These are phyloP conservation scores for Cymodocea nodosa DNA, from an alignment of 116 monocot species.

Conservation along the genomic window DNA sequence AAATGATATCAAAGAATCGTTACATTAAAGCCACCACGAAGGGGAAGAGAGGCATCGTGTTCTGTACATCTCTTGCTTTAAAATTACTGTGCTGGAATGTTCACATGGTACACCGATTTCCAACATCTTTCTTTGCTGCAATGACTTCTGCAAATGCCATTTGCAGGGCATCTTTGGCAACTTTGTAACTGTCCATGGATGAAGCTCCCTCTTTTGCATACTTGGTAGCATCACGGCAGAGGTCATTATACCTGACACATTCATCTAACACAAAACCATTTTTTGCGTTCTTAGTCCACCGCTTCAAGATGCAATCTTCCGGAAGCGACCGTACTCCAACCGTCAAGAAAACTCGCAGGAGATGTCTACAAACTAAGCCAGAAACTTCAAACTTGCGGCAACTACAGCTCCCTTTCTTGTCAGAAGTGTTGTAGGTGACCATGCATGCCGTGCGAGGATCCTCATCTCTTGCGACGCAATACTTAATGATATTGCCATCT, in stretches of 20 bases:
- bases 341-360: constrained; percentile 14
- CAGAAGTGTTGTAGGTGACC: constrained; percentile 15
- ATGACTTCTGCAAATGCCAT: constrained; percentile 20
- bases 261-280: constrained; percentile 22
- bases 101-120: constrained; percentile 13
- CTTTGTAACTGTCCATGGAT: constrained; percentile 13
- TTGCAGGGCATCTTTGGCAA: constrained; percentile 22
- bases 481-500: constrained; percentile 17
- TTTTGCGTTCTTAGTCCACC: constrained; percentile 38
- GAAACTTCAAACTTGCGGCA: constrained; percentile 25
- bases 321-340: constrained; percentile 18
- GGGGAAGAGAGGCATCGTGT: too few relatives aligned
- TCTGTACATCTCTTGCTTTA: too few relatives aligned
- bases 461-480: constrained; percentile 13
- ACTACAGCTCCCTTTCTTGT: constrained; percentile 26
- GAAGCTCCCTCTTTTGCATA: constrained; percentile 21
- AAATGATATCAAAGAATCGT: too few relatives aligned
- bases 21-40: too few relatives aligned
- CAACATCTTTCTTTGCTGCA: constrained; percentile 16
- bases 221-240: constrained; percentile 16
- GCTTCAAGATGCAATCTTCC: constrained; percentile 20
- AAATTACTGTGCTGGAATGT: too few relatives aligned
- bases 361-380: constrained; percentile 28
- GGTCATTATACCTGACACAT: constrained; percentile 17
- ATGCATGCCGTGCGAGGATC: constrained; percentile 7